Conservation (phyloP, 345 rosid genomes). For the Turritis glabra region DNA sequence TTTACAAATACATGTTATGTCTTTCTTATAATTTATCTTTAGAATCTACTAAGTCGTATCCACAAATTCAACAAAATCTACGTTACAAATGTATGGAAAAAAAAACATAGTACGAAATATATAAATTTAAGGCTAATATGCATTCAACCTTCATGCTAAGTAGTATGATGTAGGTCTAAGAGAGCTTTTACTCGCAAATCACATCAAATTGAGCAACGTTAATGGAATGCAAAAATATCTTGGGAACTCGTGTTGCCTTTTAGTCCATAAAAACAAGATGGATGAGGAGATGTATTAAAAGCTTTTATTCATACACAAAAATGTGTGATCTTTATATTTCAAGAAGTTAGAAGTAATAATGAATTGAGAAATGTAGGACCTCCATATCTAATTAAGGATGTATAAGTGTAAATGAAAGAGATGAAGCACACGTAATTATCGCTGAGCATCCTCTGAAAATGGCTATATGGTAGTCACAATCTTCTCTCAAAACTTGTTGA, state of each 20-base stretch:
- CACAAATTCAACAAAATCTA: not conserved
- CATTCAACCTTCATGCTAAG: not conserved
- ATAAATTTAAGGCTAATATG: not conserved
- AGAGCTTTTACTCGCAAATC: constrained; percentile 22
- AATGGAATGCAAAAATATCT: not conserved
- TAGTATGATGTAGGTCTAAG: not conserved
- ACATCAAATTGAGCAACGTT: constrained; percentile 6
- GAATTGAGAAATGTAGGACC: constrained; percentile 36
- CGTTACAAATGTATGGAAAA: not conserved
- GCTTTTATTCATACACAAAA: constrained; percentile 21
- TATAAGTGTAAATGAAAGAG: constrained; percentile 22
- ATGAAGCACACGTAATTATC: constrained; percentile 33
- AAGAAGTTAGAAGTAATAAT: constrained; percentile 17
- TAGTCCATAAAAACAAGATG: constrained; percentile 28
- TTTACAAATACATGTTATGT: not conserved
- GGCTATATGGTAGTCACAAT: constrained; percentile 17
- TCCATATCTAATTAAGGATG: constrained; percentile 11
- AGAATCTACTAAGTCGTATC: too few relatives aligned
- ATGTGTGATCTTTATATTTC: constrained; percentile 13
- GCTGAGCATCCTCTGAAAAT: not conserved
- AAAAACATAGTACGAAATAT: too few relatives aligned
- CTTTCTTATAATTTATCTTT: too few relatives aligned
- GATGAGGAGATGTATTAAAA: constrained; percentile 7
- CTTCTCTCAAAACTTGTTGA: constrained; percentile 18
- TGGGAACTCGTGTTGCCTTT: constrained; percentile 11